These are phyloP conservation scores for Nigrospora oryzae DNA, from an alignment of 2,329 filamentous ascomycete genomes.

Conservation along the genomic window DNA sequence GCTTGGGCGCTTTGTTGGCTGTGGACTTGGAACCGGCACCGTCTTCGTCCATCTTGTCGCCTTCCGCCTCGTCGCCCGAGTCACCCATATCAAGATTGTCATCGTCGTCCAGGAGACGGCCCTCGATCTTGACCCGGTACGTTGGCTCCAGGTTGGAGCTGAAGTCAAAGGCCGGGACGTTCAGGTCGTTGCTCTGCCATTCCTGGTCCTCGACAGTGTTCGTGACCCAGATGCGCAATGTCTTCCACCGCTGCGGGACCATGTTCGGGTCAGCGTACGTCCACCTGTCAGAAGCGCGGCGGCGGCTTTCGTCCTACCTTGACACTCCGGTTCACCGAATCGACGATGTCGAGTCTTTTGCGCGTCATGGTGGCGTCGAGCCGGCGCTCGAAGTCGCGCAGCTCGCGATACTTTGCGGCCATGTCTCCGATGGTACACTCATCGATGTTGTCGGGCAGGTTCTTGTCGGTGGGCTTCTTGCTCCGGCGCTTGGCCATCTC, in stretches of 20 bases:
- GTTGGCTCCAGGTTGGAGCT: slow-evolving; percentile 67
- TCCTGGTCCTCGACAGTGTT: slow-evolving; percentile 92
- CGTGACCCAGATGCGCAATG: slow-evolving; percentile 85
- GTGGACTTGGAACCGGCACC: slow-evolving; percentile 23
- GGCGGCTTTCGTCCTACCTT: slow-evolving; percentile 40
- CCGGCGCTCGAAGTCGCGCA: slow-evolving; percentile 79
- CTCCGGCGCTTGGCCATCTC: slow-evolving; percentile 72
- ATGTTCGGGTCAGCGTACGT: neutral
- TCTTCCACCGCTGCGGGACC: slow-evolving; percentile 59
- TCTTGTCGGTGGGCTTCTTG: slow-evolving; percentile 89
- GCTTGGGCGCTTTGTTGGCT: slow-evolving; percentile 31
- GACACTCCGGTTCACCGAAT: slow-evolving; percentile 65
- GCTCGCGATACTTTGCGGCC: slow-evolving; percentile 70
- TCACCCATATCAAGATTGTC: slow-evolving; percentile 38
- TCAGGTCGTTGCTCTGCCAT: slow-evolving; percentile 69
- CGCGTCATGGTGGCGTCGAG: slow-evolving; percentile 90
- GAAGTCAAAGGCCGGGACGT: slow-evolving; percentile 74
- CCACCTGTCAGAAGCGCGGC: neutral
- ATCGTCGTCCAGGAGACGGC: slow-evolving; percentile 67
- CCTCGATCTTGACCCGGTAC: slow-evolving; percentile 89
- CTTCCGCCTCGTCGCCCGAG: slow-evolving; percentile 37
- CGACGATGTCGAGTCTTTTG: slow-evolving; percentile 85
- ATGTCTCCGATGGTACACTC: slow-evolving; percentile 75
- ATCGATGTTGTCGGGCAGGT: slow-evolving; percentile 83
- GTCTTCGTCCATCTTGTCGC: slow-evolving; percentile 54